Percentiles rank a stretch among this genome's conserved stretches.
These are phyloP conservation scores for Acarospora socialis DNA, from an alignment of 2,329 filamentous ascomycete genomes.

Conservation along the genomic window DNA sequence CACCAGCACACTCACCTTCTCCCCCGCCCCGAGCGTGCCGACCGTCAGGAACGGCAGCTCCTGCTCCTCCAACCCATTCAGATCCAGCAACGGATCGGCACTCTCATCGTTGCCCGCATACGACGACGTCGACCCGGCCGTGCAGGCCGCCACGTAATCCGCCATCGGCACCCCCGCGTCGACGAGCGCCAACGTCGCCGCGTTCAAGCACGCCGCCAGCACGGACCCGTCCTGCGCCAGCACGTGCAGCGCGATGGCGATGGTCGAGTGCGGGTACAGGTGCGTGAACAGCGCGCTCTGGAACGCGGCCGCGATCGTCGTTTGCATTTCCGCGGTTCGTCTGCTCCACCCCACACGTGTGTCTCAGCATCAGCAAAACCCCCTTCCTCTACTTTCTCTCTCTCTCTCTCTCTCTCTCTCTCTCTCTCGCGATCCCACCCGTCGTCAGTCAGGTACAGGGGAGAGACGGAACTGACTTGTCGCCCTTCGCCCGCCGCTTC, in stretches of 20 bases:
- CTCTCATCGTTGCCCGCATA: slow-evolving; percentile 35
- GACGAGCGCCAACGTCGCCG: slow-evolving; percentile 76
- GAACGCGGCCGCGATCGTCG: slow-evolving; percentile 65
- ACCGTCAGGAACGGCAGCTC: slow-evolving; percentile 84
- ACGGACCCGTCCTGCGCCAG: slow-evolving; percentile 82
- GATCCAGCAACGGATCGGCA: slow-evolving; percentile 65
- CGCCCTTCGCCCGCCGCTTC: slow-evolving; percentile 57
- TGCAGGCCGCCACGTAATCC: slow-evolving; percentile 79
- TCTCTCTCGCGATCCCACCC: not conserved
- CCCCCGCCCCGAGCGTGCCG: slow-evolving; percentile 58
- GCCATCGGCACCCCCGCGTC: slow-evolving; percentile 94
- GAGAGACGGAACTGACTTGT: slow-evolving; percentile 51
- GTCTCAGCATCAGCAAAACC: too few species aligned
- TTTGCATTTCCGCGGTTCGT: slow-evolving; percentile 65
- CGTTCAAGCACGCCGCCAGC: slow-evolving; percentile 80
- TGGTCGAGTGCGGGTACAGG: slow-evolving; percentile 76
- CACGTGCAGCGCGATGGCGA: slow-evolving; percentile 71
- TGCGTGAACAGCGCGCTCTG: slow-evolving; percentile 67
- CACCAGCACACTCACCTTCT: slow-evolving; percentile 63
- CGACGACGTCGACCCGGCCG: slow-evolving; percentile 60
- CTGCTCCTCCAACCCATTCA: slow-evolving; percentile 67
- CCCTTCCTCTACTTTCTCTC: too few species aligned
- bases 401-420: not conserved
- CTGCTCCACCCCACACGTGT: slow-evolving; percentile 34
- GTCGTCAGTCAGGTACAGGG: too few species aligned